Conservation (phyloP, 1,139 yeast genomes). For the Taphrina communis region DNA sequence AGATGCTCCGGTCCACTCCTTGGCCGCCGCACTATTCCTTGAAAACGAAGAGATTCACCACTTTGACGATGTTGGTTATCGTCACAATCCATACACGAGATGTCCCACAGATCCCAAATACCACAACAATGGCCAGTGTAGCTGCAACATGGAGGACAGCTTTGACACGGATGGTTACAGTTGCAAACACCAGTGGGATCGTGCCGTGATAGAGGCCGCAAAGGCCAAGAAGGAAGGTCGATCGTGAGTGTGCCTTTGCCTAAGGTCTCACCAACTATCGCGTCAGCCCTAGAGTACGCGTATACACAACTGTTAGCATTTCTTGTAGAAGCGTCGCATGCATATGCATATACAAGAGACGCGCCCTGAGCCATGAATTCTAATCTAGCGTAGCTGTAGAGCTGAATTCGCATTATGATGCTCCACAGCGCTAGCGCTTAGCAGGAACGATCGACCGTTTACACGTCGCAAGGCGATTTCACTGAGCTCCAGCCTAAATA, state of each 20-base stretch:
- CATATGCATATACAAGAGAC: no score
- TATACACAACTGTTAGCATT: no score
- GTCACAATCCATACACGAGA: conserved; percentile 78
- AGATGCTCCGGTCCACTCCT: conserved; percentile 88
- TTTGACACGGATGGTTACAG: conserved; percentile 47
- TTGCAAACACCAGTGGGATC: conserved; percentile 48
- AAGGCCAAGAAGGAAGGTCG: background rate
- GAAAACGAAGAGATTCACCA: conserved; percentile 71
- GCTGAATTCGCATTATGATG: no score
- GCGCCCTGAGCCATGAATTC: no score
- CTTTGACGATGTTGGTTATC: conserved; percentile 81
- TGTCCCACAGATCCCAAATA: conserved; percentile 70
- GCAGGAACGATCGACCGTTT: background rate
- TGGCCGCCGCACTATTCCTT: conserved; percentile 79
- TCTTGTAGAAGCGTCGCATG: no score
- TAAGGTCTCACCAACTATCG: no score
- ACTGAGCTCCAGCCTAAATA: background rate
- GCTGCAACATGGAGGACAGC: conserved; percentile 61
- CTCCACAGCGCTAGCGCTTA: no score
- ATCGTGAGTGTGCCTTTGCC: no score
- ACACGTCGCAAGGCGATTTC: background rate
- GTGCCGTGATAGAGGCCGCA: conserved; percentile 39
- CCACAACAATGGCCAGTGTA: conserved; percentile 64
- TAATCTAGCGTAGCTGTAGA: no score
- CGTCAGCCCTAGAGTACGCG: no score